Conservation (phyloP, 2,329 filamentous ascomycete species). For the Cladosporium oxysporum region DNA sequence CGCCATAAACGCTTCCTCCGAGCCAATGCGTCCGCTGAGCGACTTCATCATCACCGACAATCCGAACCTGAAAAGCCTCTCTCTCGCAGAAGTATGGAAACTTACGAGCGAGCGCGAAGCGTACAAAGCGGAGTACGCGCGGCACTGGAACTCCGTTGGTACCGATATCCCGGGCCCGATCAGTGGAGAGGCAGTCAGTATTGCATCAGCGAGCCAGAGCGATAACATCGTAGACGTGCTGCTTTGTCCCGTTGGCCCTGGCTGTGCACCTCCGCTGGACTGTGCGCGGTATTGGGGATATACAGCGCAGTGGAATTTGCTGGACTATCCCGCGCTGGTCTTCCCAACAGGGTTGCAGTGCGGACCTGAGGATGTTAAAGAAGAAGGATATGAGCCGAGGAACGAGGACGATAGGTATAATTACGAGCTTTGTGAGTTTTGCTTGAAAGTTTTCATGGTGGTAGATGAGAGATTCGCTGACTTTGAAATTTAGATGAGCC, state of each 20-base stretch:
- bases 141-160: conserved; percentile 39
- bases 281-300: conserved; percentile 64
- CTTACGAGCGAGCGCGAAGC: conserved; percentile 33
- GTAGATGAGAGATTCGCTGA: not conserved
- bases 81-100: conserved; percentile 47
- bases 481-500: conserved; percentile 29
- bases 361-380: conserved; percentile 43
- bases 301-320: conserved; percentile 66
- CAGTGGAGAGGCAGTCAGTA: conserved; percentile 24
- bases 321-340: conserved; percentile 59
- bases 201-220: conserved; percentile 29
- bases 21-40: conserved; percentile 60
- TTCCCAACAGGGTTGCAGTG: conserved; percentile 59
- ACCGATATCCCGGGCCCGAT: conserved; percentile 29
- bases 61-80: conserved; percentile 47
- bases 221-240: conserved; percentile 57
- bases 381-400: conserved; percentile 40
- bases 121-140: conserved; percentile 3
- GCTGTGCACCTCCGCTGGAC: conserved; percentile 56
- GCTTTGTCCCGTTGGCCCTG: conserved; percentile 60
- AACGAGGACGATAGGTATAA: conserved; percentile 53
- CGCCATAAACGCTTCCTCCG: conserved; percentile 55
- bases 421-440: conserved; percentile 32
- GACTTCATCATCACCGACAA: conserved; percentile 61
- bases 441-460: no score